Evolutionary conservation across 108 stramenopile genomes (phyloP), one percentile per base, ranked within the genome.

Genomic region (Conticribra guillardii): DNA sequence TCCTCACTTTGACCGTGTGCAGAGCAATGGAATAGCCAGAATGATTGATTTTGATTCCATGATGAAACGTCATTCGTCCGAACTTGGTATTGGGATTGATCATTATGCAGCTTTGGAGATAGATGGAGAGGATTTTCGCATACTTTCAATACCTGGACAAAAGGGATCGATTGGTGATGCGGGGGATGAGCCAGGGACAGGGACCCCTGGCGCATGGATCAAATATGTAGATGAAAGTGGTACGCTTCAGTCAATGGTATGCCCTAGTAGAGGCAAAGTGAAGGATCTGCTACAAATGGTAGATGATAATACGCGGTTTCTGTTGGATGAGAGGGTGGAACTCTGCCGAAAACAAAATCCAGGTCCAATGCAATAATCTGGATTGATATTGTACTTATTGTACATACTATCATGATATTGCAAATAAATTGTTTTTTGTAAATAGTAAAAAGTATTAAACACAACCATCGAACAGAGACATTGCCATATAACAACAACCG

Each of bases 21-120:
- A 89, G 58, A 81, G 79, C 55, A 95, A 95, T 68, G 89, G 89
- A n/a, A 54, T 89, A 11, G 77, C 81, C 32, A 63, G 93, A 24
- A 68, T 82, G 48, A 19, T 65, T n/a, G 90, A 89, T 62, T 89
- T 87, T 54, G 85, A 90, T 54, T 53, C 49, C 18, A 90, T 93
- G 87, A 57, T 93, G 55, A 29, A 74, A 61, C 70, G 82, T 17
- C 79, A 79, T 64, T 52, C 49, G 52, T 34, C 46, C 0, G 79
- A 80, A 45, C 27, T 83, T 9, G 88, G 89, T 0, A 82, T 96
- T 47, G 87, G 90, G 1, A 93, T 96, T 50, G 95, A 96, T 79
- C 84, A 96, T 55, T 74, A 64, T 54, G 89, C 92, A 2, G 95
- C 92, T 7, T 74, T 96, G 14, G 89, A 89, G 50, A 81, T 96